Evolutionary conservation across 805 yeast species (phyloP).

Genomic region (Candida gorgasii): DNA sequence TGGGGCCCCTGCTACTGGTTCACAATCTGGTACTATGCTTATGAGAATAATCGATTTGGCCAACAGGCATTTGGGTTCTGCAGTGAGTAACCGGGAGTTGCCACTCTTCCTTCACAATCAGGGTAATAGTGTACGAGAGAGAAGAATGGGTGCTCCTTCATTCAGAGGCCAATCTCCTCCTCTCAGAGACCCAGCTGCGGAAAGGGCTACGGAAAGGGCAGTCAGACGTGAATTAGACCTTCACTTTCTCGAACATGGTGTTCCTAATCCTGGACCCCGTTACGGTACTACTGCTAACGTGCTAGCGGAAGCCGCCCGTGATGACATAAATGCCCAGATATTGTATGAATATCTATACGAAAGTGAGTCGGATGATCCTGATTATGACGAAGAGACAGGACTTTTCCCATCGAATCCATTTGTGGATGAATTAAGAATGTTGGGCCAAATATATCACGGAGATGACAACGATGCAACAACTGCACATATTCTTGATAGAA

Average conservation of each 20-base stretch:
- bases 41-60: neutral
- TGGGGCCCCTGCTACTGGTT: neutral
- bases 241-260: too few species aligned
- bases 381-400: constrained; percentile 5
- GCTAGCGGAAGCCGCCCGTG: too few species aligned
- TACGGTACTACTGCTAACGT: too few species aligned
- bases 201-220: too few species aligned
- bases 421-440: neutral
- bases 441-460: neutral
- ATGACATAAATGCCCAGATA: too few species aligned
- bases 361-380: constrained; percentile 6
- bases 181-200: neutral
- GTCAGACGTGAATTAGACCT: too few species aligned
- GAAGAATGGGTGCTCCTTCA: neutral
- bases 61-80: too few species aligned
- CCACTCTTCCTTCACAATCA: too few species aligned
- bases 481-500: constrained; percentile 29
- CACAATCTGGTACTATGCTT: too few species aligned
- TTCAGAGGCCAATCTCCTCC: neutral
- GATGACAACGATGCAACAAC: constrained; percentile 15
- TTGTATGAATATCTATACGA: too few species aligned
- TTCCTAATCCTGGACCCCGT: too few species aligned
- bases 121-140: constrained; percentile 3
- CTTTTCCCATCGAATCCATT: constrained; percentile 2
- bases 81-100: too few species aligned